Percentiles rank a stretch among this genome's conserved stretches.
Conservation (phyloP, 495 filamentous ascomycete species). For the Trichocladium antarcticum region DNA sequence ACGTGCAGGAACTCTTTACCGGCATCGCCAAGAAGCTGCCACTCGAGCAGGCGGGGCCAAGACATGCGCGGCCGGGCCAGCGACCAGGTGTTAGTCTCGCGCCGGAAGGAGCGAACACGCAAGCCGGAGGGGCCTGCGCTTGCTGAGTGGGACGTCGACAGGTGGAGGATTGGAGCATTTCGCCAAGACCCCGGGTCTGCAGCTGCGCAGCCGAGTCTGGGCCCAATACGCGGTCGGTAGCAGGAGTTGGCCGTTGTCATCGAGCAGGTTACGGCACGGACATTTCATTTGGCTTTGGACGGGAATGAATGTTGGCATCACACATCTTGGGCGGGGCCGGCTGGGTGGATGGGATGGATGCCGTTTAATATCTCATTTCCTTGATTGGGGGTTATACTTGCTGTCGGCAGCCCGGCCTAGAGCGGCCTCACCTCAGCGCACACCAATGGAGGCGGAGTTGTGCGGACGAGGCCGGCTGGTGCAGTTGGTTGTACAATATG, state of each 20-base stretch:
- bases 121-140: conserved; percentile 60
- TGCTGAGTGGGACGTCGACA: conserved; percentile 40
- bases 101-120: conserved; percentile 65
- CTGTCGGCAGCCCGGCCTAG: conserved; percentile 3
- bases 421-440: too few relatives aligned
- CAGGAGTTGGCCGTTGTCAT: conserved; percentile 11
- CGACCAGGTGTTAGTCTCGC: conserved; percentile 71
- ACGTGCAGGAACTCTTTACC: conserved; percentile 93
- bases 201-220: background rate
- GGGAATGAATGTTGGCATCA: conserved; percentile 9
- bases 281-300: background rate
- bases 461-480: conserved; percentile 3
- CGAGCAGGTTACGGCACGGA: conserved; percentile 13
- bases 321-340: conserved; percentile 22
- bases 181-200: background rate
- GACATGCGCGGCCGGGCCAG: conserved; percentile 63
- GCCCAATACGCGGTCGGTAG: background rate
- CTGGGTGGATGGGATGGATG: conserved; percentile 18
- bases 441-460: background rate
- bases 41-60: conserved; percentile 83
- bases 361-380: conserved; percentile 27
- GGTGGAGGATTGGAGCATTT: background rate
- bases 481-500: conserved; percentile 21
- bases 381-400: conserved; percentile 13
- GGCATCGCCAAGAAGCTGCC: conserved; percentile 95